Conservation (phyloP, 805 yeast genomes). For the Schwanniomyces vanrijiae region DNA sequence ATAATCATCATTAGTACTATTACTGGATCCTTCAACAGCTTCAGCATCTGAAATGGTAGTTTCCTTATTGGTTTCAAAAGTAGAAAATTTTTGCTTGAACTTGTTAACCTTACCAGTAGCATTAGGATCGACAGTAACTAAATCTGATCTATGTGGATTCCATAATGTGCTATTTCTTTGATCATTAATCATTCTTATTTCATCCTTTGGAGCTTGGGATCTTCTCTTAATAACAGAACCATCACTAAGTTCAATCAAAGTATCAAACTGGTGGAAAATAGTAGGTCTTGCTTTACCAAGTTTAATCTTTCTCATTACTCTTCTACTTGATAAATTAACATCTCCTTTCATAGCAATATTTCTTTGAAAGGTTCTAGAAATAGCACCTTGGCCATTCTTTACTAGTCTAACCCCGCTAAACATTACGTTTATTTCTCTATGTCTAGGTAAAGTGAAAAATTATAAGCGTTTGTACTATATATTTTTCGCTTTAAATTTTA, state of each 20-base stretch:
- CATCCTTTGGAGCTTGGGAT: conserved; percentile 86
- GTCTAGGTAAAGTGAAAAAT: background rate
- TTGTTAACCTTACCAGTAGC: conserved; percentile 79
- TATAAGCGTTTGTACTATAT: background rate
- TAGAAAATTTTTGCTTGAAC: conserved; percentile 66
- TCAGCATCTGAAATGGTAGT: conserved; percentile 7
- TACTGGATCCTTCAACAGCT: conserved; percentile 9
- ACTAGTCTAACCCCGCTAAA: background rate
- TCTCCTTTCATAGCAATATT: conserved; percentile 30
- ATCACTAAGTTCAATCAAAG: conserved; percentile 86
- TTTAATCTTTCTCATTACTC: conserved; percentile 68
- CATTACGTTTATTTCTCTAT: background rate
- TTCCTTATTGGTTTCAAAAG: conserved; percentile 28
- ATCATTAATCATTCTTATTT: conserved; percentile 81
- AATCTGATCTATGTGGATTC: conserved; percentile 84
- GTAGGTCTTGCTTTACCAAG: conserved; percentile 93
- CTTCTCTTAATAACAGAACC: conserved; percentile 86
- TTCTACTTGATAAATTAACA: conserved; percentile 44
- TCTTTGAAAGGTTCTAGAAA: conserved; percentile 10
- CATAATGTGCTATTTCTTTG: conserved; percentile 84
- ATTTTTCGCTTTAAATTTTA: conserved; percentile 1
- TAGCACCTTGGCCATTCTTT: background rate
- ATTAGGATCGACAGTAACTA: conserved; percentile 72
- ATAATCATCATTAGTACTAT: conserved; percentile 44
- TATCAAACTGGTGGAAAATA: conserved; percentile 86